Conservation (phyloP, 2,329 filamentous ascomycete genomes). For the Aspergillus melleus region DNA sequence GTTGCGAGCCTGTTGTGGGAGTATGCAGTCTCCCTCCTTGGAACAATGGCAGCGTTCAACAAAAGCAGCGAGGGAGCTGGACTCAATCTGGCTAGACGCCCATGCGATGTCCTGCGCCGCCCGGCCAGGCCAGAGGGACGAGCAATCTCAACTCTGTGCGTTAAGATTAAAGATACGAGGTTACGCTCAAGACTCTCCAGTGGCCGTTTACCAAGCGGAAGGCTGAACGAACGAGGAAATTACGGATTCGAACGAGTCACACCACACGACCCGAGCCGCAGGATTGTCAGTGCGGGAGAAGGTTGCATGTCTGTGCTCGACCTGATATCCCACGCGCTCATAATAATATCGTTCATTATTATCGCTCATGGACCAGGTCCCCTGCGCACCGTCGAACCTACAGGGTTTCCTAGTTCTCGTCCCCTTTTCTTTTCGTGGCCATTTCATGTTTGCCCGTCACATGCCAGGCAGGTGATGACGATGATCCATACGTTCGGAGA, state of each 20-base stretch:
- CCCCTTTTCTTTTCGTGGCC: neutral
- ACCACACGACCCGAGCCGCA: neutral
- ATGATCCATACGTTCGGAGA: neutral
- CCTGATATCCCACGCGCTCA: neutral
- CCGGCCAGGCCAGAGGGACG: neutral
- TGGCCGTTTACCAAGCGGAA: neutral
- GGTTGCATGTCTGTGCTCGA: neutral
- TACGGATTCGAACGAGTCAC: neutral
- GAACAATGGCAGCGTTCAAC: neutral
- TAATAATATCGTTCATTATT: neutral
- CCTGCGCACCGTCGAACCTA: neutral
- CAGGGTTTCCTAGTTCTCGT: neutral
- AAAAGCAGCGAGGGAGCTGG: neutral
- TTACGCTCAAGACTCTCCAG: too few relatives aligned
- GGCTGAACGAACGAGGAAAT: neutral
- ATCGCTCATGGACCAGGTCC: neutral
- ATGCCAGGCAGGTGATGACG: neutral
- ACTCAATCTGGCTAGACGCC: neutral
- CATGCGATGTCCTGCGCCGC: neutral
- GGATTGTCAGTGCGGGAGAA: neutral
- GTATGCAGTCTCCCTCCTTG: neutral
- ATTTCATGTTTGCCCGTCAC: neutral
- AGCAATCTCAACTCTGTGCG: neutral
- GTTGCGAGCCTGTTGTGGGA: too few relatives aligned
- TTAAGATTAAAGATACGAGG: too few relatives aligned